Evolutionary conservation across 768 basidiomycete genomes (phyloP), one percentile per base, ranked within the genome.

Genomic region (Hygrophorus pudorinus): DNA sequence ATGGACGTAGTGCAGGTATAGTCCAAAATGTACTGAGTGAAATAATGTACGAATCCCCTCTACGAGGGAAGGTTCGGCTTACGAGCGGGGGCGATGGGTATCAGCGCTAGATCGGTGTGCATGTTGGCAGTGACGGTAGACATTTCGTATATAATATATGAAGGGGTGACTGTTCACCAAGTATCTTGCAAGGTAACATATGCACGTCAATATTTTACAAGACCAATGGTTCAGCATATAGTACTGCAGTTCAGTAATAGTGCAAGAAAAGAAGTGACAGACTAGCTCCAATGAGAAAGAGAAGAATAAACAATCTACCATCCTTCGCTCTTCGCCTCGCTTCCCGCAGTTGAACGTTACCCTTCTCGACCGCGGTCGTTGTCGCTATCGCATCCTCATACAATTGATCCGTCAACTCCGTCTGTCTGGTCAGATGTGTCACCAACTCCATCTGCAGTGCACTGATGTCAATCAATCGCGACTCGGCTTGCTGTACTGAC

Each of bases 371-470:
- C 38, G 80, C 85, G 6, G 78, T 80, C 9, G 88, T 84, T 21
- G 86, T 87, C 1, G 84, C 78, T 43, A 96, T 82, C 7, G 91
- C 93, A 56, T 99, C 94, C 53, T 96, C 91, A 57, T 90, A 96
- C 48, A 99, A 66, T 60, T 89, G 80, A 55, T 98, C 93, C 8
- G 92, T 91, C 52, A 92, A 63, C 66, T 93, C 93, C 2, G 85
- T 85, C 70, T 99, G 96, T 55, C 71, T 75, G 29, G 85, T 83
- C 32, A 99, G 72, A 58, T 97, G 91, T 11, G 76, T 69, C 40
- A 96, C 79, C 52, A 99, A 71, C 61, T 97, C 88, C 66, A 86
- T 82, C 68, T 99, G 96, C 46, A 99, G 66, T 33, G 85, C 75
- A 53, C 87, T 87, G 56, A 99, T 97, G 56, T 98, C 94, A 67